Conservation (phyloP, 257 asterid species). For the Solanum okadae region DNA sequence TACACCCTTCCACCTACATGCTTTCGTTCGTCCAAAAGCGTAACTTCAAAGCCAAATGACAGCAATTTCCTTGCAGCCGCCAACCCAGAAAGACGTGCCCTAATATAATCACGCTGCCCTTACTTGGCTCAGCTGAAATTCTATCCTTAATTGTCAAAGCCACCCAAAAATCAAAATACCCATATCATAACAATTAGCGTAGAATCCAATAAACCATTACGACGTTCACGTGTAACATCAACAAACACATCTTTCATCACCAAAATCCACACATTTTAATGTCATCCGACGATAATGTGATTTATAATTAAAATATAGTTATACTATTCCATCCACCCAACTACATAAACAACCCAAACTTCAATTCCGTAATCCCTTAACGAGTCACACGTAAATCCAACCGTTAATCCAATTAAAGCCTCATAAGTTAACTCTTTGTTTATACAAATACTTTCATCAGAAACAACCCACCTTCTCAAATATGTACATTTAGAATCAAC, state of each 20-base stretch:
- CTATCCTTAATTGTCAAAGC: conserved; percentile 57
- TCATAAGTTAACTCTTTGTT: conserved; percentile 68
- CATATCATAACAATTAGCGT: conserved; percentile 30
- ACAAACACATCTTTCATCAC: conserved; percentile 65
- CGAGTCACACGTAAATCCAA: conserved; percentile 66
- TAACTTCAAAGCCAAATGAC: background rate
- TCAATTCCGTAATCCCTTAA: conserved; percentile 78
- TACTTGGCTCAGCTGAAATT: conserved; percentile 31
- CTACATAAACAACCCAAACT: conserved; percentile 59
- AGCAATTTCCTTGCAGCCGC: background rate
- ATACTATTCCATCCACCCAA: conserved; percentile 85
- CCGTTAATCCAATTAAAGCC: conserved; percentile 61
- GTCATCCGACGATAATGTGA: conserved; percentile 66
- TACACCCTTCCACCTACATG: background rate
- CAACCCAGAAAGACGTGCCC: background rate
- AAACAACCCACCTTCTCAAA: conserved; percentile 18
- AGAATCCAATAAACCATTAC: conserved; percentile 33
- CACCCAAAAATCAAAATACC: conserved; percentile 78
- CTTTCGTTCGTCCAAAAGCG: background rate
- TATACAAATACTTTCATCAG: conserved; percentile 78
- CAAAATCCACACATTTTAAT: conserved; percentile 68
- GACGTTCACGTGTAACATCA: background rate
- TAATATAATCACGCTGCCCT: conserved; percentile 10
- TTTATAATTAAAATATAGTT: conserved; percentile 73
- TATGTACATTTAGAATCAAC: background rate